A percentile compares a stretch with the other conserved stretches of the same genome.
Conservation (phyloP, 192 early-diverging fungal species). For the Coemansia sp. region DNA sequence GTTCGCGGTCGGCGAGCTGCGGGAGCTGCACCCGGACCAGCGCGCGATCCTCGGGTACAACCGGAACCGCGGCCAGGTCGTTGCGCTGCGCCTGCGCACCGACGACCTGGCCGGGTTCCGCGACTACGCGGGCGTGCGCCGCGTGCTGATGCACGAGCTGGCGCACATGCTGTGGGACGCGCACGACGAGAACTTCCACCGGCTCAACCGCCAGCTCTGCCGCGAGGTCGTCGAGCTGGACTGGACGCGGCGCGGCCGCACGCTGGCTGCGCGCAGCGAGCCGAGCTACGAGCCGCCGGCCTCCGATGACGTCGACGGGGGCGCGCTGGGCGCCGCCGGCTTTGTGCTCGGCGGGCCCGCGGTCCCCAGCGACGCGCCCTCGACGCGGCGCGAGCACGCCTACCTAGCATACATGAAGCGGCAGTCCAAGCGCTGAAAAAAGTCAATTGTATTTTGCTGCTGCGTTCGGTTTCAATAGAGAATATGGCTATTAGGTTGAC, state of each 20-base stretch:
- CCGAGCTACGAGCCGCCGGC: conserved; percentile 12
- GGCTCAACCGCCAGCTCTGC: conserved; percentile 36
- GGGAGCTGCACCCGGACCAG: conserved; percentile 40
- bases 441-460: background rate
- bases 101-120: conserved; percentile 42
- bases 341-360: conserved; percentile 43
- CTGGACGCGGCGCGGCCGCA: conserved; percentile 38
- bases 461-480: background rate
- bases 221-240: conserved; percentile 40
- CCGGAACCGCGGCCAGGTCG: conserved; percentile 38
- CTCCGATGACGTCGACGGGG: conserved; percentile 25
- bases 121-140: conserved; percentile 21
- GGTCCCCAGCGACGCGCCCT: conserved; percentile 1
- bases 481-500: conserved; percentile 43
- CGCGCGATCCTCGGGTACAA: conserved; percentile 47
- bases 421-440: background rate
- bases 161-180: conserved; percentile 51
- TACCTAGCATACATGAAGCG: conserved; percentile 27
- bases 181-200: conserved; percentile 44
- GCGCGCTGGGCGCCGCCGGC: conserved; percentile 16
- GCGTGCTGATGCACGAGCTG: conserved; percentile 50
- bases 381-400: conserved; percentile 18
- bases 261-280: conserved; percentile 4
- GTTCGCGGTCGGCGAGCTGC: conserved; percentile 32
- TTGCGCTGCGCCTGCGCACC: conserved; percentile 40